These are phyloP conservation scores for Suillus plorans DNA, from an alignment of 768 basidiomycete species.

Conservation along the genomic window DNA sequence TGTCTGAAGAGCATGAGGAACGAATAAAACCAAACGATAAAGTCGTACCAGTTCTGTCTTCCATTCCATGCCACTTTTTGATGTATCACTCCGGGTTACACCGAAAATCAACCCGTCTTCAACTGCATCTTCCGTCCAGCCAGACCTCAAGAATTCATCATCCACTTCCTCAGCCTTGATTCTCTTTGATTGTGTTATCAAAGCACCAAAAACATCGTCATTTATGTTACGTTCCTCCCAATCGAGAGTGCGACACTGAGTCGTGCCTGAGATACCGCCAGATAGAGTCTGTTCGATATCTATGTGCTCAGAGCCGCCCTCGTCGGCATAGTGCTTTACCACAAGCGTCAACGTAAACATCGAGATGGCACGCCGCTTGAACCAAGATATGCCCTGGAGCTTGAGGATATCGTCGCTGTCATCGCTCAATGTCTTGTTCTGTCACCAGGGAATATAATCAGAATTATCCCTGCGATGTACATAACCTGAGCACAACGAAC, in stretches of 20 bases:
- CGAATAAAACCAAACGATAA: background rate
- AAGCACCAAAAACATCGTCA: conserved; percentile 61
- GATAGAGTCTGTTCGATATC: conserved; percentile 65
- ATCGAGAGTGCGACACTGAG: conserved; percentile 55
- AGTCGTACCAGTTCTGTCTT: conserved; percentile 56
- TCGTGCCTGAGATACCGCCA: conserved; percentile 58
- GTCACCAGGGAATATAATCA: conserved; percentile 8
- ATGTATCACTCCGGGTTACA: conserved; percentile 56
- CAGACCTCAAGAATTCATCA: conserved; percentile 40
- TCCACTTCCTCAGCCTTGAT: conserved; percentile 46
- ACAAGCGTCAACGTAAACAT: conserved; percentile 57
- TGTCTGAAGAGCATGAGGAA: conserved; percentile 24
- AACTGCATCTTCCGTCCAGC: conserved; percentile 43
- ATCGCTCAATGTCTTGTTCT: conserved; percentile 74
- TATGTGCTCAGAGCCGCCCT: conserved; percentile 58
- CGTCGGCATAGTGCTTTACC: conserved; percentile 67
- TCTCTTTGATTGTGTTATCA: conserved; percentile 55
- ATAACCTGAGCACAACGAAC: conserved; percentile 34
- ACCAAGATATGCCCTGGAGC: conserved; percentile 74
- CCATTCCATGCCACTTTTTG: conserved; percentile 63
- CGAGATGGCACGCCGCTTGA: conserved; percentile 61
- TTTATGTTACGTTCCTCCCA: conserved; percentile 54
- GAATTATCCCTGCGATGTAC: background rate
- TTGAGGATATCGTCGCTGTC: conserved; percentile 59
- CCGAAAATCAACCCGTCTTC: conserved; percentile 35